Evolutionary conservation across 2,329 filamentous ascomycete genomes (phyloP), one percentile per base, ranked within the genome.

Genomic region (Magnaporthiopsis incrustans): DNA sequence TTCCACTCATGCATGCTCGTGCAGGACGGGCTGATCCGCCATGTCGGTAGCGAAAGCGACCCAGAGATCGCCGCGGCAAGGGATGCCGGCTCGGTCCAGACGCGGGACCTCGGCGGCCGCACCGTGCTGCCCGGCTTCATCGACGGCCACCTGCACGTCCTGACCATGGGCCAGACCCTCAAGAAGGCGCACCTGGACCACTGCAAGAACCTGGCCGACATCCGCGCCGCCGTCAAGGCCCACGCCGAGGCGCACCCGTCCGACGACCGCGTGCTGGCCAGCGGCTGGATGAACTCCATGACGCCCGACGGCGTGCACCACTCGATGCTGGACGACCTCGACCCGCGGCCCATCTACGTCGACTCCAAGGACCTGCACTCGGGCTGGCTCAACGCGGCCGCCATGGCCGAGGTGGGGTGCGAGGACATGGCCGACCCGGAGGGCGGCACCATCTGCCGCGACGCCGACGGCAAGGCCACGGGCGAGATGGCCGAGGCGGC

Each of bases 341-440:
- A 68, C 61, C 62, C 70, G 60, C 73, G 82, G 50, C 81, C 83
- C 0, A 81, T 86, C 62, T 81, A 81, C 67, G 79, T 86, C 65
- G 82, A 85, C 66, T 80, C 81, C 4, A 84, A 84, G 70, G 82
- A 85, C 66, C 69, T 85, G 65, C 83, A 85, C 70, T 82, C 79
- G 2, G 79, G 79, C 0, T 86, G 83, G 83, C 81, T 79, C 70
- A 85, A 81, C 70, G 80, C 76, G 26, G 77, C 81, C 0, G 83
- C 81, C 0, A 71, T 85, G 27, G 68, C 73, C 57, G 83, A 85
- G 67, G 76, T 85, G 67, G 79, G 76, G 1, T 74, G 83, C 30
- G 73, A 79, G 57, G 70, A 74, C 15, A 78, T 78, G 76, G 67
- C 77, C 2, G 76, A 81, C 57, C 81, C 81, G 0, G 77, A 78